Percentiles rank a stretch among this genome's conserved stretches.
These are phyloP conservation scores for Suillus brevipes DNA, from an alignment of 768 basidiomycete genomes.

Conservation along the genomic window DNA sequence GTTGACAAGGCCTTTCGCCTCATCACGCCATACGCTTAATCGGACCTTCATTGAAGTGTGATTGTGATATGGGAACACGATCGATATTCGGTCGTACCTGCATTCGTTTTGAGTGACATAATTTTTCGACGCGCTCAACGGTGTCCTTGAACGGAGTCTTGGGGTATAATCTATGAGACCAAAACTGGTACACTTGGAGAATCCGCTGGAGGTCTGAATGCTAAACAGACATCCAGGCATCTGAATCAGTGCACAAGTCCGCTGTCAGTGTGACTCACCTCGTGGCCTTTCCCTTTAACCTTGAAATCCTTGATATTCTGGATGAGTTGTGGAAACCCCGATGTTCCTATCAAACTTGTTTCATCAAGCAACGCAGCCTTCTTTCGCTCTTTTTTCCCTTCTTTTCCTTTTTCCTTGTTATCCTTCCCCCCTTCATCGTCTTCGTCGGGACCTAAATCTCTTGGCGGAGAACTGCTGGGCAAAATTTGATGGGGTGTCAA, in stretches of 20 bases:
- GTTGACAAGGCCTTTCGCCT: slow-evolving; percentile 49
- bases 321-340: slow-evolving; percentile 81
- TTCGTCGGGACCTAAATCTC: slow-evolving; percentile 25
- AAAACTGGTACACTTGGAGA: slow-evolving; percentile 86
- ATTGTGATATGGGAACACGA: slow-evolving; percentile 8
- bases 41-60: slow-evolving; percentile 47
- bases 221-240: slow-evolving; percentile 38
- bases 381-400: slow-evolving; percentile 31
- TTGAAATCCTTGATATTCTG: slow-evolving; percentile 76
- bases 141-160: slow-evolving; percentile 87
- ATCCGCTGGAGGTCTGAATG: slow-evolving; percentile 78
- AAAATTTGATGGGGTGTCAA: slow-evolving; percentile 47
- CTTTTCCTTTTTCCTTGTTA: slow-evolving; percentile 17
- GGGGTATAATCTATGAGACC: slow-evolving; percentile 93
- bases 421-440: slow-evolving; percentile 17
- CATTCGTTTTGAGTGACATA: slow-evolving; percentile 86
- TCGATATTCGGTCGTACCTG: slow-evolving; percentile 51
- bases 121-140: slow-evolving; percentile 79
- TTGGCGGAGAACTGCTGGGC: slow-evolving; percentile 48
- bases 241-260: neutral
- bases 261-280: slow-evolving; percentile 49
- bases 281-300: slow-evolving; percentile 87
- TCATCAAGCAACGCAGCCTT: slow-evolving; percentile 68
- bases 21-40: slow-evolving; percentile 77
- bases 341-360: slow-evolving; percentile 63